Conservation (phyloP, 179 eudicot species). For the Silene vulgaris region DNA sequence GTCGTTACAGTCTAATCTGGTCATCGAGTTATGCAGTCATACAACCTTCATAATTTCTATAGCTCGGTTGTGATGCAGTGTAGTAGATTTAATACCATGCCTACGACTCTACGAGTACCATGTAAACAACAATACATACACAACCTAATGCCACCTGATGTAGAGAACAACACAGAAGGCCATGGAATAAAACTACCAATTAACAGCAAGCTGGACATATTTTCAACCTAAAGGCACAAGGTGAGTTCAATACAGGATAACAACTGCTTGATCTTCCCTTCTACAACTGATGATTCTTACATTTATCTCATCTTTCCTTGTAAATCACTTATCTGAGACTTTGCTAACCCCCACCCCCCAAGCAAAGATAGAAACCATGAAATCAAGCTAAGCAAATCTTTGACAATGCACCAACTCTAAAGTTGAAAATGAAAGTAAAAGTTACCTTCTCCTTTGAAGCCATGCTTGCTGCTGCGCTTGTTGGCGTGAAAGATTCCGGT, state of each 20-base stretch:
- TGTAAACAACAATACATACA: background rate
- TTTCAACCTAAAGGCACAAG: background rate
- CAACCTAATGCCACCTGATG: too few relatives aligned
- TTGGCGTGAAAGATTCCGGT: constrained; percentile 75
- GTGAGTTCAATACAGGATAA: background rate
- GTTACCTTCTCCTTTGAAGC: constrained; percentile 92
- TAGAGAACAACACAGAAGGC: too few relatives aligned
- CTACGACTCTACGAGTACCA: background rate
- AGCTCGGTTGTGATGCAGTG: background rate
- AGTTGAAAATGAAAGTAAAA: background rate
- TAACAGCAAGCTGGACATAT: background rate
- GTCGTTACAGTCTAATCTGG: background rate
- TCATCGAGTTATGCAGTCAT: background rate
- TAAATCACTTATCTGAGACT: background rate
- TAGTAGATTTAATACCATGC: background rate
- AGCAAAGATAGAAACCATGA: background rate
- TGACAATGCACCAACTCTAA: background rate
- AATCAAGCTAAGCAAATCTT: background rate
- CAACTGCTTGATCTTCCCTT: background rate
- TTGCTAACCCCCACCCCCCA: background rate
- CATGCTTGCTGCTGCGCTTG: constrained; percentile 95
- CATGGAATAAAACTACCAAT: background rate
- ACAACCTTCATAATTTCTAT: background rate
- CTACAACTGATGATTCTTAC: background rate
- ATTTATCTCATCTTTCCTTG: background rate